Conservation (phyloP, 1,139 yeast genomes). For the Blastobotrys elegans region DNA sequence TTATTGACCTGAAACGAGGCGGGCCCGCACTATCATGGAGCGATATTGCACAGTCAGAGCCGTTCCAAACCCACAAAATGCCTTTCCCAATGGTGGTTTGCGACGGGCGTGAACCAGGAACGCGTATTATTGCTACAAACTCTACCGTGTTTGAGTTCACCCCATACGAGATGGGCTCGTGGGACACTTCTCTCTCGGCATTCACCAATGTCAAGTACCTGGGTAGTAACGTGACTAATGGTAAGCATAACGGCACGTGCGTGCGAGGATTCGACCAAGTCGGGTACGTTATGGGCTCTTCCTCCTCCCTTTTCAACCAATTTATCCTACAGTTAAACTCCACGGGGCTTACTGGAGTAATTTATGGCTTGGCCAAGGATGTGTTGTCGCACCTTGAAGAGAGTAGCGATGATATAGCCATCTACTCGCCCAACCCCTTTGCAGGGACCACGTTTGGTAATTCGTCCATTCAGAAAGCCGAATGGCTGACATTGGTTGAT, state of each 20-base stretch:
- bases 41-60: conserved; percentile 50
- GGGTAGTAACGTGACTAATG: conserved; percentile 63
- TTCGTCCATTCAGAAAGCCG: conserved; percentile 35
- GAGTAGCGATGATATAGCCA: conserved; percentile 57
- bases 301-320: conserved; percentile 73
- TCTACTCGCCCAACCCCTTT: conserved; percentile 76
- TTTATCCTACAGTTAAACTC: conserved; percentile 56
- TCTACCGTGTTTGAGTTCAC: conserved; percentile 80
- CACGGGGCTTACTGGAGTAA: conserved; percentile 45
- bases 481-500: conserved; percentile 62
- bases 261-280: conserved; percentile 70
- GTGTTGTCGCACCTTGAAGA: conserved; percentile 28
- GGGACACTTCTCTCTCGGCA: conserved; percentile 78
- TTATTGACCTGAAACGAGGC: conserved; percentile 51
- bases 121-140: conserved; percentile 46
- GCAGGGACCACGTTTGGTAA: conserved; percentile 32
- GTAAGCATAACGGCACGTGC: conserved; percentile 43
- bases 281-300: conserved; percentile 72
- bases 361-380: conserved; percentile 39
- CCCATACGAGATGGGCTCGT: conserved; percentile 78
- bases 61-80: conserved; percentile 61
- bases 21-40: conserved; percentile 69
- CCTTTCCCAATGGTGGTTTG: conserved; percentile 88
- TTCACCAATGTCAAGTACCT: conserved; percentile 68
- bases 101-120: conserved; percentile 75